Conservation (phyloP, 2,329 filamentous ascomycete genomes). For the Scedosporium aurantiacum region DNA sequence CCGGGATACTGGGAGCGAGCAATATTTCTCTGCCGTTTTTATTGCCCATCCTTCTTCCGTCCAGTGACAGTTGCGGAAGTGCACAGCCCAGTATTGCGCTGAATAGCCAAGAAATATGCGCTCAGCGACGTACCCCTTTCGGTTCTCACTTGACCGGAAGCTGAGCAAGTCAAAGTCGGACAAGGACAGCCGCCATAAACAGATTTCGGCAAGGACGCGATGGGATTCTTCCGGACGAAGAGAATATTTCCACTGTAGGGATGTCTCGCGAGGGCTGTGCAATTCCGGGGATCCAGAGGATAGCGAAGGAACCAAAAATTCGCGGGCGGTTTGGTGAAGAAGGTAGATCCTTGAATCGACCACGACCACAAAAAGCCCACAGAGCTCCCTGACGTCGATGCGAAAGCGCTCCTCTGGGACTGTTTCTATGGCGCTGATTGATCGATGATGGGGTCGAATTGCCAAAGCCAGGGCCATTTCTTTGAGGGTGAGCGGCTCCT, state of each 20-base stretch:
- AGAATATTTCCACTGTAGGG: not conserved
- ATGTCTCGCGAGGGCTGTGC: not conserved
- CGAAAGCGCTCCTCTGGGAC: conserved; percentile 5
- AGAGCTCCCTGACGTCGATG: conserved; percentile 14
- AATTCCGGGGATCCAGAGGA: not conserved
- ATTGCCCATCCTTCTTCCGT: not conserved
- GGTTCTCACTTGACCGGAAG: not conserved
- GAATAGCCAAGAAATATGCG: conserved; percentile 10
- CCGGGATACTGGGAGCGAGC: not conserved
- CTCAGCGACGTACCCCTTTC: not conserved
- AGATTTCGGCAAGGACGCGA: not conserved
- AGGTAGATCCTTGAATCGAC: conserved; percentile 14
- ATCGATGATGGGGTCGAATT: not conserved
- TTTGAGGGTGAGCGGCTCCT: conserved; percentile 13
- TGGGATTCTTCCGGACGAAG: not conserved
- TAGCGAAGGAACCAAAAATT: conserved; percentile 15
- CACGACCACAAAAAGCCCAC: conserved; percentile 21
- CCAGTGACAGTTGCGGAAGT: conserved; percentile 5
- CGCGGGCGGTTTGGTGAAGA: conserved; percentile 21
- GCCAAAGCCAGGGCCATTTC: conserved; percentile 15
- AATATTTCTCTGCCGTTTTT: not conserved
- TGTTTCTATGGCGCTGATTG: not conserved
- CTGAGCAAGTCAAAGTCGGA: not conserved
- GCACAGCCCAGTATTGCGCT: conserved; percentile 8
- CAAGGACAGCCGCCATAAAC: not conserved